Evolutionary conservation across 2,329 filamentous ascomycete species (phyloP).

Genomic region (Phaeosphaeriaceae sp.): DNA sequence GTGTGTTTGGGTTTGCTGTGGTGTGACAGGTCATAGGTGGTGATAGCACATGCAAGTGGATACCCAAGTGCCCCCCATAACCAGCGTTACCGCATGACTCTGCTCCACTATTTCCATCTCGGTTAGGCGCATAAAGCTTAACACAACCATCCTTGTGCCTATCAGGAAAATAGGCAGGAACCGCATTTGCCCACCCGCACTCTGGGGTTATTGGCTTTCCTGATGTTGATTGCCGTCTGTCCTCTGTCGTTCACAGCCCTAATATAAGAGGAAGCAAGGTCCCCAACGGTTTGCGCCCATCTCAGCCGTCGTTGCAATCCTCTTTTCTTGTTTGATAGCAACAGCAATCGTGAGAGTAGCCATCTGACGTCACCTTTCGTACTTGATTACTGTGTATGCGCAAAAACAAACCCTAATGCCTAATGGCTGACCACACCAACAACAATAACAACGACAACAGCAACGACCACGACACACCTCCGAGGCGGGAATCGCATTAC

Average conservation of each 20-base stretch:
- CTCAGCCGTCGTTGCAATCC: too few relatives aligned
- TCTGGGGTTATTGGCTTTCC: not conserved
- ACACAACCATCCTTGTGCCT: constrained; percentile 2
- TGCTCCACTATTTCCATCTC: not conserved
- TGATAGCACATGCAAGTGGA: not conserved
- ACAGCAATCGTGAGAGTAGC: too few relatives aligned
- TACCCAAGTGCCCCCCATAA: not conserved
- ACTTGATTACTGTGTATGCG: too few relatives aligned
- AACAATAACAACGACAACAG: constrained; percentile 18
- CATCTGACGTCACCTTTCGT: too few relatives aligned
- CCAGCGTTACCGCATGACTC: not conserved
- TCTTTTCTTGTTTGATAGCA: too few relatives aligned
- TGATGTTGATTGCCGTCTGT: not conserved
- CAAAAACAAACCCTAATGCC: constrained; percentile 13
- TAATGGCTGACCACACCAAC: constrained; percentile 18
- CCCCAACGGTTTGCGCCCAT: too few relatives aligned
- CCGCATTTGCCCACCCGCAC: not conserved
- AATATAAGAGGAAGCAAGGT: too few relatives aligned
- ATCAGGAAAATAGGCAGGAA: not conserved
- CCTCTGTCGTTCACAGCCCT: not conserved
- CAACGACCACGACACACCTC: constrained; percentile 27
- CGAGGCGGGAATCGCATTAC: constrained; percentile 39
- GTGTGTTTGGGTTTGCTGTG: not conserved
- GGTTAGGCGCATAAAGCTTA: constrained; percentile 8
- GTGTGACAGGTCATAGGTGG: not conserved